Evolutionary conservation across 2,329 filamentous ascomycete genomes (phyloP).

Genomic region (Sphaerulina populicola): DNA sequence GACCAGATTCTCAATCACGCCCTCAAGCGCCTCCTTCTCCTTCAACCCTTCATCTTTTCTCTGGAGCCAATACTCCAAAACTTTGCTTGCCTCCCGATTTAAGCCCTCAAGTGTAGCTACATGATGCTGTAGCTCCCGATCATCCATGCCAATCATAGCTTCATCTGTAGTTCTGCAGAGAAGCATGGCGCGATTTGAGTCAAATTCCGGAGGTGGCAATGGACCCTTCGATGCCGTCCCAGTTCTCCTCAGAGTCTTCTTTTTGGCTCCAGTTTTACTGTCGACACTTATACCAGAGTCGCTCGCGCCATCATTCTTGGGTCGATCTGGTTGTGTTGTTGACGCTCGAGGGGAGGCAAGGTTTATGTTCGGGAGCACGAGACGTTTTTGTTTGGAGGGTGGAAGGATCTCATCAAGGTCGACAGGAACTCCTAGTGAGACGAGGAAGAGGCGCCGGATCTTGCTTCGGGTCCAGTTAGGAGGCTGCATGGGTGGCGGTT

Average conservation of each 20-base stretch:
- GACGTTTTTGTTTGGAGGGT: conserved; percentile 95
- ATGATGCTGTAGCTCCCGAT: conserved; percentile 65
- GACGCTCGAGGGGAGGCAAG: conserved; percentile 33
- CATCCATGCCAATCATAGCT: conserved; percentile 69
- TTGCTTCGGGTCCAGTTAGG: conserved; percentile 97
- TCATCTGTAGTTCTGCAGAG: conserved; percentile 77
- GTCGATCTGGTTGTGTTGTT: conserved; percentile 30
- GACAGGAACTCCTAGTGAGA: conserved; percentile 89
- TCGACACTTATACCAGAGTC: conserved; percentile 29
- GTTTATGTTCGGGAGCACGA: conserved; percentile 74
- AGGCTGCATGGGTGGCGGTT: conserved; percentile 85
- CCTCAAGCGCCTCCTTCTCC: conserved; percentile 89
- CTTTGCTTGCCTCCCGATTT: conserved; percentile 62
- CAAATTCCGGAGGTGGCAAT: conserved; percentile 63
- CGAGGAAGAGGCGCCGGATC: conserved; percentile 87
- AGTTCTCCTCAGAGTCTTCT: conserved; percentile 23
- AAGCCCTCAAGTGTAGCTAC: conserved; percentile 60
- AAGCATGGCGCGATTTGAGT: conserved; percentile 68
- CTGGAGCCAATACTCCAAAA: conserved; percentile 83
- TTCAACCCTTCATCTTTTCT: conserved; percentile 76
- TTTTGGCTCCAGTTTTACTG: conserved; percentile 25
- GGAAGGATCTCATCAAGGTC: conserved; percentile 96
- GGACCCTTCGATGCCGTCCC: conserved; percentile 47
- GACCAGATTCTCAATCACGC: conserved; percentile 92
- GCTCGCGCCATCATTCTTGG: conserved; percentile 31